Percentiles rank a stretch among this genome's conserved stretches.
phyloP scores from a whole-genome alignment of 352 stramenopile genomes.

The Elongisporangium prolatum region DNA sequence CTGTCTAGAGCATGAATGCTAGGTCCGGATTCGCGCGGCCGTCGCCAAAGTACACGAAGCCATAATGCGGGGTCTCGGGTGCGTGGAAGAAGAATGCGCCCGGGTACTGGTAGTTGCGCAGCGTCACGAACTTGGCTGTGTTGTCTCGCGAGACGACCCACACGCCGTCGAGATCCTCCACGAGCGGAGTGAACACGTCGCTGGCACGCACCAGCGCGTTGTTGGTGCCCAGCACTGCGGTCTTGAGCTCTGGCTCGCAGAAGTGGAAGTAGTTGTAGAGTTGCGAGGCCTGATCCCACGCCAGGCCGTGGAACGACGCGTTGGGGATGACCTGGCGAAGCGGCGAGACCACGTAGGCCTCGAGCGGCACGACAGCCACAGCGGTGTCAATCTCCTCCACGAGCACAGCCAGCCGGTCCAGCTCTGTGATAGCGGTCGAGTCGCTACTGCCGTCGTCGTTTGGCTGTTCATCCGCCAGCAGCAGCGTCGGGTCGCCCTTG shows the following conservation, averaged over 20 bases:
- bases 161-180: conserved; percentile 57
- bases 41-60: conserved; percentile 76
- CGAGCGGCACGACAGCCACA: conserved; percentile 52
- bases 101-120: conserved; percentile 64
- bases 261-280: conserved; percentile 82
- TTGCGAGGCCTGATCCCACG: conserved; percentile 53
- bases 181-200: conserved; percentile 67
- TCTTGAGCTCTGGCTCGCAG: conserved; percentile 48
- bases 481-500: conserved; percentile 64
- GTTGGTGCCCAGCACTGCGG: conserved; percentile 42
- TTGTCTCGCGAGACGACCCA: conserved; percentile 68
- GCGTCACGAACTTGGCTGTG: conserved; percentile 45
- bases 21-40: conserved; percentile 70
- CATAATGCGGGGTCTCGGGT: conserved; percentile 42
- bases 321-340: conserved; percentile 67
- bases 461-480: conserved; percentile 18
- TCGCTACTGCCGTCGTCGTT: conserved; percentile 5
- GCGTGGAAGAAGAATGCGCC: conserved; percentile 65
- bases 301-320: conserved; percentile 58
- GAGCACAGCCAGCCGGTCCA: conserved; percentile 67
- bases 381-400: conserved; percentile 64
- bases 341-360: conserved; percentile 66
- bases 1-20: conserved; percentile 64
- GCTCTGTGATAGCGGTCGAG: conserved; percentile 39
- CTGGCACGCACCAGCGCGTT: conserved; percentile 58